Percentiles rank a stretch among this genome's conserved stretches.
Evolutionary conservation across 2,329 filamentous ascomycete species (phyloP).

Genomic region (Apiospora malaysiana): DNA sequence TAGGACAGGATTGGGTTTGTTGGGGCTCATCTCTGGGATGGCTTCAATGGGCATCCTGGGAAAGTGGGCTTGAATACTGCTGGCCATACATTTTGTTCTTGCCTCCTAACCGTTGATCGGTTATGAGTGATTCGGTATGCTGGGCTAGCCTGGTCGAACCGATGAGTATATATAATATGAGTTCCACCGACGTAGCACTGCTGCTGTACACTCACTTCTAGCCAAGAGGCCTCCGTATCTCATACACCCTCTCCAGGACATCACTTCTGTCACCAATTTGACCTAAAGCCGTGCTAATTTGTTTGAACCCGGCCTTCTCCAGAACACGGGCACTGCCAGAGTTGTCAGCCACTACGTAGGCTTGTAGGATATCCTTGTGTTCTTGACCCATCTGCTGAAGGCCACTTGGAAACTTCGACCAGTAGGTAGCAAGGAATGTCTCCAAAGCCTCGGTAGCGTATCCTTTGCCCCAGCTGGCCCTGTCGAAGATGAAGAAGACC

Average conservation of each 20-base stretch:
- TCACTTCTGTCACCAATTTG: background rate
- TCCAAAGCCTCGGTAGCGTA: conserved; percentile 19
- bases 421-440: conserved; percentile 13
- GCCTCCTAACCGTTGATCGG: background rate
- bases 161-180: no score
- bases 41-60: conserved; percentile 14
- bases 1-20: background rate
- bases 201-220: background rate
- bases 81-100: background rate
- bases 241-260: background rate
- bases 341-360: background rate
- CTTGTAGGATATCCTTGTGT: background rate
- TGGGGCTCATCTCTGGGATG: conserved; percentile 10
- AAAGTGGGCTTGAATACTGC: background rate
- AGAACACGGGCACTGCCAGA: background rate
- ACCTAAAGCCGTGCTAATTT: background rate
- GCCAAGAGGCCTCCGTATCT: background rate
- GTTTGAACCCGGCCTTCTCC: conserved; percentile 3
- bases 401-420: background rate
- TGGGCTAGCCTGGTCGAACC: no score
- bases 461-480: conserved; percentile 4
- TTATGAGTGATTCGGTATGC: background rate
- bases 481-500: conserved; percentile 9
- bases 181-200: no score
- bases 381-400: background rate